phyloP scores from a whole-genome alignment of 1,284 basidiomycete genomes.

The Naganishia liquefaciens region DNA sequence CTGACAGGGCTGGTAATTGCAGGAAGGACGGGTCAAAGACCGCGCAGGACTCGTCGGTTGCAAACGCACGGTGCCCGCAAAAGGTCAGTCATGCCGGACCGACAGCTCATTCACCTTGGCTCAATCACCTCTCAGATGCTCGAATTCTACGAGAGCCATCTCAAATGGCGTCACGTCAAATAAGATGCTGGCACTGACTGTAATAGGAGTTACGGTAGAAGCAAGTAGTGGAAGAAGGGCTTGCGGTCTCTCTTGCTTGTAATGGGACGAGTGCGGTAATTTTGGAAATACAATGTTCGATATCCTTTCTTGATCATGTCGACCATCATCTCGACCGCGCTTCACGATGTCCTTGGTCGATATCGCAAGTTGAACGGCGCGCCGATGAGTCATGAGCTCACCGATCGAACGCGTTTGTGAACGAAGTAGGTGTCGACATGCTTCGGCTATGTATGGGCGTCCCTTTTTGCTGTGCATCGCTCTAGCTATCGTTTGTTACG shows the following conservation, averaged over 20 bases:
- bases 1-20: neutral
- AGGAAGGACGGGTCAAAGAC: conserved; percentile 48
- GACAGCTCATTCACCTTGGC: neutral
- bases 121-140: conserved; percentile 41
- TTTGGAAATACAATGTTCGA: neutral
- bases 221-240: neutral
- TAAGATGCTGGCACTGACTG: no score
- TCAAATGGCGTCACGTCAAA: conserved; percentile 42
- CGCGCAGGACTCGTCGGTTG: conserved; percentile 39
- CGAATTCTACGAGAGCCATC: conserved; percentile 51
- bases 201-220: neutral
- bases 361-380: no score
- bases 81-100: conserved; percentile 35
- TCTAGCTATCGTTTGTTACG: neutral
- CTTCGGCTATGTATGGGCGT: no score
- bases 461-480: neutral
- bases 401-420: no score
- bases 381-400: no score
- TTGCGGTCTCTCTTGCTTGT: neutral
- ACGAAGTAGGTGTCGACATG: no score
- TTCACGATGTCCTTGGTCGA: no score
- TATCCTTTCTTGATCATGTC: neutral
- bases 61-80: conserved; percentile 47
- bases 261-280: neutral
- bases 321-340: neutral